phyloP scores from a whole-genome alignment of 129 eudicot species.

The Erigeron canadensis region DNA sequence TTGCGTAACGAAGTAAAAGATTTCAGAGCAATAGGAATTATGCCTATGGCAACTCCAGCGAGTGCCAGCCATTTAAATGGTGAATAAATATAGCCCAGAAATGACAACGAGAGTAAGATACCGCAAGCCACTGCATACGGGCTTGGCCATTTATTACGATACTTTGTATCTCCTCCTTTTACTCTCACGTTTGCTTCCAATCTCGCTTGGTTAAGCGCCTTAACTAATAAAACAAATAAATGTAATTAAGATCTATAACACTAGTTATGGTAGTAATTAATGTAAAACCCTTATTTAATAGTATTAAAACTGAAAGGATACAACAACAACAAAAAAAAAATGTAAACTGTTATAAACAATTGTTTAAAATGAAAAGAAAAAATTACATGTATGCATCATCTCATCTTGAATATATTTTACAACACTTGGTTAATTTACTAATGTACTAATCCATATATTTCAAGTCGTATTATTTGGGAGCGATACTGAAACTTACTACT shows the following conservation, averaged over 20 bases:
- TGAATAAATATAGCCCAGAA: conserved; percentile 48
- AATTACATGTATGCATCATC: too few species aligned
- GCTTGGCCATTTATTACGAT: conserved; percentile 78
- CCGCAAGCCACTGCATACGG: conserved; percentile 62
- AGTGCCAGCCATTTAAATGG: conserved; percentile 74
- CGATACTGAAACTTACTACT: background rate
- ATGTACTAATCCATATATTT: too few species aligned
- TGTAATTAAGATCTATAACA: background rate
- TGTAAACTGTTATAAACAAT: too few species aligned
- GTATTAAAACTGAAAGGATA: too few species aligned
- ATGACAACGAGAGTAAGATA: conserved; percentile 49
- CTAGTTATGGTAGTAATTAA: too few species aligned
- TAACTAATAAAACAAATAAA: conserved; percentile 37
- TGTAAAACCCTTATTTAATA: too few species aligned
- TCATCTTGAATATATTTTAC: too few species aligned
- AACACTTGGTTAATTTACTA: too few species aligned
- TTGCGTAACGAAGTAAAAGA: conserved; percentile 49
- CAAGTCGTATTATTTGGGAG: background rate
- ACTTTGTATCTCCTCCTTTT: conserved; percentile 41
- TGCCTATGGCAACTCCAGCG: conserved; percentile 60
- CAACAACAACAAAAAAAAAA: too few species aligned
- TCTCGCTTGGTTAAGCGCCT: conserved; percentile 71
- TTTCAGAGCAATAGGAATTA: conserved; percentile 53
- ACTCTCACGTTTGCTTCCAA: conserved; percentile 69
- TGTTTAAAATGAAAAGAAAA: too few species aligned